A percentile compares a stretch with the other conserved stretches of the same genome.
These are phyloP conservation scores for Carex littledalei DNA, from an alignment of 176 grass and related monocot genomes.

Conservation along the genomic window DNA sequence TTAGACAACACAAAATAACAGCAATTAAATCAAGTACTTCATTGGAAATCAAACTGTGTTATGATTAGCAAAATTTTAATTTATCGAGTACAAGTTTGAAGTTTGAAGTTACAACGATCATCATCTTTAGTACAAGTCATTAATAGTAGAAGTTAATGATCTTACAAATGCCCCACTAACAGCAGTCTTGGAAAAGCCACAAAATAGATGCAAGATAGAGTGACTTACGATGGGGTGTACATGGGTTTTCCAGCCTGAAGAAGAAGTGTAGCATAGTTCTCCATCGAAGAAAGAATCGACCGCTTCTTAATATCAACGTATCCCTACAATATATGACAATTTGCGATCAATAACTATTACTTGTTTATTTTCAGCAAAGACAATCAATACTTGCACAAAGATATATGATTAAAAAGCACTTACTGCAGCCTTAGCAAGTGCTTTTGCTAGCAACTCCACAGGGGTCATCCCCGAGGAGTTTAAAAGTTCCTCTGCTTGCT, in stretches of 20 bases:
- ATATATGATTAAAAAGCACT: slow-evolving; percentile 2
- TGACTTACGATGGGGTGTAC: slow-evolving; percentile 70
- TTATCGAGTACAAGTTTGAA: background rate
- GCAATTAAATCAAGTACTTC: background rate
- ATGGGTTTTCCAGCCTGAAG: slow-evolving; percentile 62
- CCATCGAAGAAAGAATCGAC: slow-evolving; percentile 85
- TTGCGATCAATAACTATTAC: slow-evolving; percentile 8
- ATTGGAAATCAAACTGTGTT: background rate
- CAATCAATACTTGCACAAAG: background rate
- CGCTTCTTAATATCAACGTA: slow-evolving; percentile 96
- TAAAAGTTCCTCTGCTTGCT: slow-evolving; percentile 82
- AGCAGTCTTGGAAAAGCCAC: background rate
- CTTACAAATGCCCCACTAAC: background rate
- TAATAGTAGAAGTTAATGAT: background rate
- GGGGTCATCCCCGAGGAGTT: slow-evolving; percentile 57
- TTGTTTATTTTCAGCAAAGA: background rate
- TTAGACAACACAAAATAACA: background rate
- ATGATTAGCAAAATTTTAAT: too few relatives aligned
- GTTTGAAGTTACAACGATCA: background rate
- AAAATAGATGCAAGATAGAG: background rate
- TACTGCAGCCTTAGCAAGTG: slow-evolving; percentile 95
- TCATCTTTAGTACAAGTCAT: background rate
- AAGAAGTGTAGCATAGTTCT: slow-evolving; percentile 65
- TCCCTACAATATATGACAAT: slow-evolving; percentile 41
- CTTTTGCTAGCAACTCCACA: slow-evolving; percentile 81